Conservation (phyloP, 495 filamentous ascomycete species). For the Glutinoglossum americanum region DNA sequence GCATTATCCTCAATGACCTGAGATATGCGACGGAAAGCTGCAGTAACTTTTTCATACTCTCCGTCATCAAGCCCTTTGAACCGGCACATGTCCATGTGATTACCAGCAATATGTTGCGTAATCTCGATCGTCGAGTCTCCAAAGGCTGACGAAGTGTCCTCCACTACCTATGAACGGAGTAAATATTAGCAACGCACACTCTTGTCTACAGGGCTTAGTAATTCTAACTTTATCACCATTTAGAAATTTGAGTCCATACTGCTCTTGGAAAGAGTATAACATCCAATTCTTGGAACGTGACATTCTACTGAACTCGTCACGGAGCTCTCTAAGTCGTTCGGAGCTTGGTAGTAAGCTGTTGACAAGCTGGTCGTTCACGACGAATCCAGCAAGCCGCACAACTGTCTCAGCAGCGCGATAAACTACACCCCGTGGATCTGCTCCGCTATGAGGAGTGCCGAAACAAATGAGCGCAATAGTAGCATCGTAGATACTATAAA, state of each 20-base stretch:
- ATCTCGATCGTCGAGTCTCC: constrained; percentile 11
- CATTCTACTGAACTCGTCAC: constrained; percentile 15
- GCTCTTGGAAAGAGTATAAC: constrained; percentile 21
- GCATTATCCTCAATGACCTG: no score
- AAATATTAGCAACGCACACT: constrained; percentile 1
- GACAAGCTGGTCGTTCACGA: constrained; percentile 10
- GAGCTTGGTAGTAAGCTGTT: constrained; percentile 14
- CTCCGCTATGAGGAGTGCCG: constrained; percentile 22
- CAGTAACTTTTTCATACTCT: constrained; percentile 15
- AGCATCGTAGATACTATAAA: constrained; percentile 14
- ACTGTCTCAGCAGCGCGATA: constrained; percentile 8
- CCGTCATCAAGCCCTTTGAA: constrained; percentile 16
- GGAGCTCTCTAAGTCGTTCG: constrained; percentile 15
- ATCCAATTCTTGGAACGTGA: constrained; percentile 12
- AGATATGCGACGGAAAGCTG: background rate
- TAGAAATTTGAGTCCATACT: constrained; percentile 8
- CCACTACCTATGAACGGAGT: constrained; percentile 14
- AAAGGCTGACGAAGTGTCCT: constrained; percentile 17
- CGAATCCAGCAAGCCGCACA: constrained; percentile 10
- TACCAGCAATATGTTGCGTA: constrained; percentile 12
- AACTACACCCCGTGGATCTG: constrained; percentile 10
- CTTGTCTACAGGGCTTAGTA: no score
- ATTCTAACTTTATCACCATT: constrained; percentile 10
- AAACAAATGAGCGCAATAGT: constrained; percentile 21
- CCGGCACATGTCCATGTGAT: constrained; percentile 24